These are phyloP conservation scores for Pythium oligandrum DNA, from an alignment of 352 stramenopile genomes.

Conservation along the genomic window DNA sequence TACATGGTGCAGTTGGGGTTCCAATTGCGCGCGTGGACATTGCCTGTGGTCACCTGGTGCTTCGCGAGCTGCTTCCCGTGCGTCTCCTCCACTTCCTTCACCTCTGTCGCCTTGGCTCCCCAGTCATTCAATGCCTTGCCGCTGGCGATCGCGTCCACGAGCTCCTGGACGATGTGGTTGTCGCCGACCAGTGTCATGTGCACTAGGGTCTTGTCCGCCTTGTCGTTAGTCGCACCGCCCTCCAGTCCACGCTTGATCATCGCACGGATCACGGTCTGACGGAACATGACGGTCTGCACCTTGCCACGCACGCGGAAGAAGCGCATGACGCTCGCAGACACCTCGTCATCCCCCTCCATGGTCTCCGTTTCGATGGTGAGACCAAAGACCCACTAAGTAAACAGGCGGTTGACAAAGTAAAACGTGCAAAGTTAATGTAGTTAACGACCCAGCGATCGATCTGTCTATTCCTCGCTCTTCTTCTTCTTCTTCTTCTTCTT, in stretches of 20 bases:
- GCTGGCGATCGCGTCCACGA: constrained; percentile 40
- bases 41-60: constrained; percentile 70
- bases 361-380: not conserved
- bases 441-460: too few species aligned
- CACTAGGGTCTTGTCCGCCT: constrained; percentile 46
- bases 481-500: constrained; percentile 41
- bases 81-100: constrained; percentile 39
- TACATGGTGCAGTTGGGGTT: constrained; percentile 77
- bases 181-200: constrained; percentile 53
- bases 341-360: not conserved
- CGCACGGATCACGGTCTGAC: constrained; percentile 71
- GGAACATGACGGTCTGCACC: constrained; percentile 83
- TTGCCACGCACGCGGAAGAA: constrained; percentile 64
- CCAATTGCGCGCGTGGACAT: constrained; percentile 58
- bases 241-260: constrained; percentile 59
- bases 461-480: constrained; percentile 22
- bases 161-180: constrained; percentile 30
- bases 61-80: constrained; percentile 28
- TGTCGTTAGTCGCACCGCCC: constrained; percentile 68
- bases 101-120: constrained; percentile 37
- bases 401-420: too few species aligned
- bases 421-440: too few species aligned
- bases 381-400: too few species aligned
- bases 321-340: constrained; percentile 6
- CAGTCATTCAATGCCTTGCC: constrained; percentile 62